These are phyloP conservation scores for Didymella lethalis DNA, from an alignment of 2,329 filamentous ascomycete species.

Conservation along the genomic window DNA sequence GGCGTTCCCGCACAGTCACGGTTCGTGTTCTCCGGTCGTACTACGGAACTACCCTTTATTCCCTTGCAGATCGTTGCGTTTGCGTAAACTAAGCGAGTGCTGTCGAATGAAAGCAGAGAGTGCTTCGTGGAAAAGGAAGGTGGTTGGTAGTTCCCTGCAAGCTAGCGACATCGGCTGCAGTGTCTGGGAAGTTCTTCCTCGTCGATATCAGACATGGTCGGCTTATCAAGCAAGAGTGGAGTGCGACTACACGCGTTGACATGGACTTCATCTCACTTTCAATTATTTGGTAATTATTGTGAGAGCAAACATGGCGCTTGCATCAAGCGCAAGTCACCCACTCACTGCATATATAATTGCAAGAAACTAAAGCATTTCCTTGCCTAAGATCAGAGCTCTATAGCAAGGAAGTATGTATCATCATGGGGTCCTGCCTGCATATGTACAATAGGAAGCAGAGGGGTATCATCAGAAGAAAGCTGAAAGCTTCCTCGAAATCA, in stretches of 20 bases:
- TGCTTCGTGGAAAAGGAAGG: constrained; percentile 13
- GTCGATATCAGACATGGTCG: constrained; percentile 5
- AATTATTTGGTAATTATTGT: background rate
- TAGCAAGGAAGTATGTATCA: background rate
- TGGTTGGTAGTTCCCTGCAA: constrained; percentile 6
- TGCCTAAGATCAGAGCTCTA: background rate
- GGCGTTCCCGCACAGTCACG: constrained; percentile 1
- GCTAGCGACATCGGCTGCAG: constrained; percentile 18
- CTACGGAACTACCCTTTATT: constrained; percentile 7
- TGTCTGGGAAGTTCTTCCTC: background rate
- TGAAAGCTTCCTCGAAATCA: constrained; percentile 3
- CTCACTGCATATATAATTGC: background rate
- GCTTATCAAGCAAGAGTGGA: constrained; percentile 16
- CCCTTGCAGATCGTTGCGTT: constrained; percentile 14
- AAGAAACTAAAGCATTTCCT: background rate
- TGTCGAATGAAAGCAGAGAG: background rate
- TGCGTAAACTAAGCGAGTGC: background rate
- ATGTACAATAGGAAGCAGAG: background rate
- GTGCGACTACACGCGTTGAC: background rate
- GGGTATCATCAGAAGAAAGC: constrained; percentile 14
- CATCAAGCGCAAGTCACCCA: background rate
- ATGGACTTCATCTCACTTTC: background rate
- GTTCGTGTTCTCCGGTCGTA: constrained; percentile 6
- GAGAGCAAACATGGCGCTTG: background rate
- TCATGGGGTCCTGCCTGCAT: background rate